Conservation (phyloP, 2,329 filamentous ascomycete species). For the Fusarium sp. region DNA sequence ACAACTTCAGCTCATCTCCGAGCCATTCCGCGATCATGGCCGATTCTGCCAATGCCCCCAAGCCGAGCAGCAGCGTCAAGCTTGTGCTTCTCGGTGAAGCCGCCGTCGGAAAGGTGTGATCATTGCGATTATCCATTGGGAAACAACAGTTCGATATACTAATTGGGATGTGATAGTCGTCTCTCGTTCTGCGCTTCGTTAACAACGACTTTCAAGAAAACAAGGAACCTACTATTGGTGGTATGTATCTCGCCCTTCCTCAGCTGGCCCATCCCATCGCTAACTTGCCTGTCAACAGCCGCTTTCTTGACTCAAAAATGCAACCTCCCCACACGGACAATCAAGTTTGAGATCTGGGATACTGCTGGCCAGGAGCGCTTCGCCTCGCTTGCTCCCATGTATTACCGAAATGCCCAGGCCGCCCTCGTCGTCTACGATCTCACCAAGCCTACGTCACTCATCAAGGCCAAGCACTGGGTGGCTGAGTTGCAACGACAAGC, state of each 20-base stretch:
- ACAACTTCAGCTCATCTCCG: slow-evolving; percentile 32
- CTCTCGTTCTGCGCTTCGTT: slow-evolving; percentile 96
- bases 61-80: slow-evolving; percentile 99
- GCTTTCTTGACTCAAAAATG: slow-evolving; percentile 99
- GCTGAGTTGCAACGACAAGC: slow-evolving; percentile 97
- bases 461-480: slow-evolving; percentile 99
- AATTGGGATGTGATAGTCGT: slow-evolving; percentile 74
- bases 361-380: slow-evolving; percentile 98
- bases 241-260: slow-evolving; percentile 63
- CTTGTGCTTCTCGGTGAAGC: slow-evolving; percentile 97
- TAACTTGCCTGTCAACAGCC: slow-evolving; percentile 64
- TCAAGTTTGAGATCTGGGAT: slow-evolving; percentile 98
- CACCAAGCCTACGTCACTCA: slow-evolving; percentile 93
- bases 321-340: slow-evolving; percentile 90
- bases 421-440: slow-evolving; percentile 99
- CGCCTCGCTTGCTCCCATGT: slow-evolving; percentile 96
- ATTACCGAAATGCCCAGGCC: slow-evolving; percentile 98
- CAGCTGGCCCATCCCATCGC: slow-evolving; percentile 8
- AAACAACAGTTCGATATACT: slow-evolving; percentile 11
- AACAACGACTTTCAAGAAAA: slow-evolving; percentile 99
- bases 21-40: slow-evolving; percentile 52
- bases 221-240: slow-evolving; percentile 99
- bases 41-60: slow-evolving; percentile 73
- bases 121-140: neutral
- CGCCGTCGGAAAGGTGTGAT: slow-evolving; percentile 92